Evolutionary conservation across 1,284 basidiomycete species (phyloP), one percentile per base, ranked within the genome.

Genomic region (Marasmius oreades): DNA sequence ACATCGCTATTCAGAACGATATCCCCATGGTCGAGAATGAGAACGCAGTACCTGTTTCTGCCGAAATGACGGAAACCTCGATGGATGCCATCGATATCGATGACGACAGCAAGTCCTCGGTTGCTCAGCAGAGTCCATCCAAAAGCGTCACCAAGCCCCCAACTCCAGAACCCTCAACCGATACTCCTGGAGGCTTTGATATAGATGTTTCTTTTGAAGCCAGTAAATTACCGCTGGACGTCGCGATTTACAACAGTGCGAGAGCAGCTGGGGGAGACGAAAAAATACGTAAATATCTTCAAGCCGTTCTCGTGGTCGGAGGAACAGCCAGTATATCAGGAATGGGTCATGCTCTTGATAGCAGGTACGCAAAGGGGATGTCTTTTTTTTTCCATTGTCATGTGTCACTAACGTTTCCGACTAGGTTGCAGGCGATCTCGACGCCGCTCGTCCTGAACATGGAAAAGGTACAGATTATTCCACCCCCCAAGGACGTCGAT

Each of bases 401-500:
- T 37, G 23, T 45, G 44, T 45, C 43, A 18, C 52, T 61, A 50
- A 57, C 58, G 46, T 36, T 47, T 20, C 33, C 46, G 59, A 46
- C 47, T 42, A 87, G 92, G 62, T 71, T 95, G 44, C 88, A 94
- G 64, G 91, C 90, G 4, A 91, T 93, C 56, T 88, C 90, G 14
- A 89, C 89, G n/a, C 88, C 92, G 0, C 70, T 92, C 24, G 86
- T 92, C 33, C 77, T 81, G 14, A 87, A 84, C 66, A 88, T 93
- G 81, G 87, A 90, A 69, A 88, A 91, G 67, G 86, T 94, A 10
- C 84, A 87, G 60, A 92, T 96, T 59, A 91, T 98, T 45, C 93
- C 95, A 16, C 89, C 93, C 2, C 95, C 95, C 1, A 91, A 95
- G 66, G 93, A 95, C 58, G 86, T 98, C 57, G 95, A 98, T 71